Evolutionary conservation across 2,329 filamentous ascomycete species (phyloP), one percentile per base, ranked within the genome.

Genomic region (Ophiostoma australiae): DNA sequence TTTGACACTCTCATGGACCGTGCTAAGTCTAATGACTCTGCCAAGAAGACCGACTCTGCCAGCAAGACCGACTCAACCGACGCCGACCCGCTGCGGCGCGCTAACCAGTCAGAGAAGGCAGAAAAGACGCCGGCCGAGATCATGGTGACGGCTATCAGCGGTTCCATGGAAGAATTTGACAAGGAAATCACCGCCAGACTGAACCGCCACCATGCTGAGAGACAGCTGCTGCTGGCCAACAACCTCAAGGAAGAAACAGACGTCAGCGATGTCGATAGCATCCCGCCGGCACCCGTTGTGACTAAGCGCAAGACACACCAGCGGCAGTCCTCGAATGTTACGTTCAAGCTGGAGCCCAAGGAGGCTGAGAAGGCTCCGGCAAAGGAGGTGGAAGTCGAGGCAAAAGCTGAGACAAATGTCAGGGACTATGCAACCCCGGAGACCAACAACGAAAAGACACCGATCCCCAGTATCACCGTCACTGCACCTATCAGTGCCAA

Each of bases 31-130:
- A 4, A 17, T 27, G 52, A 27, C 52, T 23, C 52, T 31, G 11
- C 15, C 4, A 48, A 44, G 33, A 23, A 37, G 37, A 17, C 68
- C 5, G 58, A 20, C 1, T n/a, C 33, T 6, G 23, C 33, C 7
- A n/a, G 7, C 2, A 48, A 76, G 33, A 76, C 78, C 4, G 73
- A 78, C 71, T 70, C 76, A 67, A 75, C 78, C 52, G 74, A 78
- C 15, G 75, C 76, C 37, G 75, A 76, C 44, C 75, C 72, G 20
- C 73, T 68, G 31, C 44, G 82, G 68, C 81, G 84, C 70, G 86
- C 89, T 82, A 83, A 79, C 75, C 84, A 83, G 73, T 80, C 81
- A 0, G 78, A 89, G n/a, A 80, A 81, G 72, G 83, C 83, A 20
- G 37, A 66, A 20, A 33, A 52, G 27, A 11, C n/a, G 7, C 66